Base-by-base conservation (phyloP, 164 flowering plant genomes). In the Chimonanthus praecox region DNA sequence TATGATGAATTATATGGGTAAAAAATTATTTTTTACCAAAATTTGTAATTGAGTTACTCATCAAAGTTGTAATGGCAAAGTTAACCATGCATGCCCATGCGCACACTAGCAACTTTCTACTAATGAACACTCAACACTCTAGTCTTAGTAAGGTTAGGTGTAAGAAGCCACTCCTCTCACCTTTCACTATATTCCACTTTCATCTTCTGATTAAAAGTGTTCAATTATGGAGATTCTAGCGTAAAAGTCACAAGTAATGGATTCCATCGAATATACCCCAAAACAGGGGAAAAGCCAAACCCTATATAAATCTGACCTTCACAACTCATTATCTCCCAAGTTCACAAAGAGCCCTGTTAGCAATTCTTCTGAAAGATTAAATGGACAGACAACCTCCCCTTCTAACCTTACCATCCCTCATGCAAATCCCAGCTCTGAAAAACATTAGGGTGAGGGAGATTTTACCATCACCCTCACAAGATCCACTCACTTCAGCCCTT, bases 381-480 rank as follows among this genome's bases (percentile, higher is more conserved):
- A 62, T 62, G 65, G 33, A 62, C 10, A 18, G 9, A 50, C 33
- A 47, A 18, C 61, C 20, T 33, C 58, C 54, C 46, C 46, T 48
- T 33, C 62, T 33, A 33, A 69, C 61, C 72, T 10, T 69, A 4
- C 62, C 58, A n/a, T 69, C 72, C 20, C 71, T 69, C 60, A 18
- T 69, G 71, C 58, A 69, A 69, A 69, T 69, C 62, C 72, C 72
- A 69, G 50, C 61, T 69, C 72, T 69, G n/a, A 69, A 43, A 51
- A 62, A 33, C 47, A 51, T 8, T 3, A 69, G 13, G 49, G 72
- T 69, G n/a, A 69, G 72, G 10, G 72, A 69, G 33, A 62, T 62
- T n/a, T n/a, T 49, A 43, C 7, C 72, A 47, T 69, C 72, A 3
- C 16, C 47, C 46, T 68, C 71, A 48, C 54, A 48, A 47, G 71